phyloP scores from a whole-genome alignment of 352 stramenopile species.

The Phytophthora boehmeriae region DNA sequence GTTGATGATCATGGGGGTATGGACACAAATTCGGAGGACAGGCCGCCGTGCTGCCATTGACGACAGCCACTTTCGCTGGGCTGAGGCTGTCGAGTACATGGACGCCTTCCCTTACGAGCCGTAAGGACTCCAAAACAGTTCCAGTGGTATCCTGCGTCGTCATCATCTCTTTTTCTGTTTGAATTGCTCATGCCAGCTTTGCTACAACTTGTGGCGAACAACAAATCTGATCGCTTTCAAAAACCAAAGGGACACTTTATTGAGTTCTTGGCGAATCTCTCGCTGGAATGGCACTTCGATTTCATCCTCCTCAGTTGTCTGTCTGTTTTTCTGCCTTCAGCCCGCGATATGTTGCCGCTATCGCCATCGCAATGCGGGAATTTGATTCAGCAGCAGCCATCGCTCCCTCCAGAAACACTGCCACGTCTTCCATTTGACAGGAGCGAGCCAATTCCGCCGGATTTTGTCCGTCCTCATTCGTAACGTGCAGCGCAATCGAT shows the following conservation, averaged over 20 bases:
- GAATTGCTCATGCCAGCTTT: slow-evolving; percentile 7
- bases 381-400: slow-evolving; percentile 28
- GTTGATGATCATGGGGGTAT: slow-evolving; percentile 28
- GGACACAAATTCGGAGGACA: slow-evolving; percentile 28
- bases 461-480: slow-evolving; percentile 56
- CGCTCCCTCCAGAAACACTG: slow-evolving; percentile 32
- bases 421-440: slow-evolving; percentile 28
- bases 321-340: background rate
- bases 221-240: background rate
- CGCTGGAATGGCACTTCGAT: no score
- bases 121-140: slow-evolving; percentile 4
- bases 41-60: slow-evolving; percentile 16
- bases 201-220: no score
- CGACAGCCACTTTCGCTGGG: slow-evolving; percentile 32
- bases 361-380: background rate
- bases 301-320: no score
- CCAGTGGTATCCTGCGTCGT: background rate
- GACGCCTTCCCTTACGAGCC: slow-evolving; percentile 32
- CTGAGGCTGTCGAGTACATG: slow-evolving; percentile 35
- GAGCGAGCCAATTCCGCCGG: slow-evolving; percentile 46
- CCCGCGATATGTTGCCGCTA: background rate
- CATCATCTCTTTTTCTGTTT: slow-evolving; percentile 6
- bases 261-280: background rate
- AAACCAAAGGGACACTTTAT: background rate
- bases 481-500: slow-evolving; percentile 54